Conservation (phyloP, 257 asterid genomes). For the Verbascum thapsus region DNA sequence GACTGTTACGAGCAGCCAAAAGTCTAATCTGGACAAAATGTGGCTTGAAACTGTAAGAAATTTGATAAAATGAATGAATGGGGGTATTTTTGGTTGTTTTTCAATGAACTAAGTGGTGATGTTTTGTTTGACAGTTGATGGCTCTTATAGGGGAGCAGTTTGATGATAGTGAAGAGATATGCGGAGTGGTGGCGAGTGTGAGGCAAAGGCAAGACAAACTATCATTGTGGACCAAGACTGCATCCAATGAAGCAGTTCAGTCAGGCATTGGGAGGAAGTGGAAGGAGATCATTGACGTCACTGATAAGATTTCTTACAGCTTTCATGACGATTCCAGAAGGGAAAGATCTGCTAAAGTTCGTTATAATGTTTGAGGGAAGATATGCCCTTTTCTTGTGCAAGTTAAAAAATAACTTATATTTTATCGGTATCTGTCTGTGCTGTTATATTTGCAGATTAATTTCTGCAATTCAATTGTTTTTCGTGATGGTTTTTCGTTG, state of each 20-base stretch:
- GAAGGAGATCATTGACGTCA: slow-evolving; percentile 73
- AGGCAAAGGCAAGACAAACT: slow-evolving; percentile 59
- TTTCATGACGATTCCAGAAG: slow-evolving; percentile 77
- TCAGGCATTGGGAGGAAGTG: slow-evolving; percentile 90
- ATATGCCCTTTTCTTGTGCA: slow-evolving; percentile 28
- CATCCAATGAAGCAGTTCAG: slow-evolving; percentile 66
- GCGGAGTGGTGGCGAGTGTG: slow-evolving; percentile 78
- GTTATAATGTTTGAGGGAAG: slow-evolving; percentile 60
- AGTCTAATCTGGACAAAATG: slow-evolving; percentile 63
- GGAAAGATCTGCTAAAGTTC: slow-evolving; percentile 61
- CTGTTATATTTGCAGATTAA: slow-evolving; percentile 16
- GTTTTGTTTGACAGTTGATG: slow-evolving; percentile 48
- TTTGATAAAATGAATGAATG: neutral
- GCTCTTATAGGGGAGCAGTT: slow-evolving; percentile 83
- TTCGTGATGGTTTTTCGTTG: neutral
- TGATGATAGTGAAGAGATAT: slow-evolving; percentile 74
- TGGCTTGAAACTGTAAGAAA: slow-evolving; percentile 88
- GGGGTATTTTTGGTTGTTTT: neutral
- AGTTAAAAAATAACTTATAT: slow-evolving; percentile 9
- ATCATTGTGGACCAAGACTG: slow-evolving; percentile 63
- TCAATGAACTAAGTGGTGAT: slow-evolving; percentile 3
- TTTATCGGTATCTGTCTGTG: neutral
- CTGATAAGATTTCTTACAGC: slow-evolving; percentile 65
- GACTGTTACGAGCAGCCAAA: slow-evolving; percentile 61
- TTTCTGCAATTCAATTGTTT: slow-evolving; percentile 9